These are phyloP conservation scores for Biscutella auriculata DNA, from an alignment of 441 rosid genomes.

Conservation along the genomic window DNA sequence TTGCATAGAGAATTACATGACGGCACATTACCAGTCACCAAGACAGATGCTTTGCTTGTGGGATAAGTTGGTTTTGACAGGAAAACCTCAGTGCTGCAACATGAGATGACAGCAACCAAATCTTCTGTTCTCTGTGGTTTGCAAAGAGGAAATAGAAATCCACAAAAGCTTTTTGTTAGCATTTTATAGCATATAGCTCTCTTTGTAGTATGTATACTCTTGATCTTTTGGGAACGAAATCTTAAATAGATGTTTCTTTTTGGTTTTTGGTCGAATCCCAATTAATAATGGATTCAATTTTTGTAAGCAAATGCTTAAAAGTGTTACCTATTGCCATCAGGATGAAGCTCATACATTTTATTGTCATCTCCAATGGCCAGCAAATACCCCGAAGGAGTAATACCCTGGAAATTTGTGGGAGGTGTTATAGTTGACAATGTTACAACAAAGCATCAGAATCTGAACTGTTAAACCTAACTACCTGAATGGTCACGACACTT, in stretches of 20 bases:
- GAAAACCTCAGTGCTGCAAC: slow-evolving; percentile 43
- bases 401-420: too few species aligned
- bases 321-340: too few species aligned
- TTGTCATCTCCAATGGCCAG: too few species aligned
- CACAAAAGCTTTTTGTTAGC: neutral
- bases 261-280: neutral
- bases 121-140: neutral
- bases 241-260: neutral
- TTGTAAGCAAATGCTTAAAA: too few species aligned
- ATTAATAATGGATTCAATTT: too few species aligned
- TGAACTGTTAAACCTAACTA: too few species aligned
- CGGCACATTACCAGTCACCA: slow-evolving; percentile 65
- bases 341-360: too few species aligned
- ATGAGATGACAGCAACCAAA: slow-evolving; percentile 33
- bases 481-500: too few species aligned
- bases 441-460: too few species aligned
- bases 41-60: slow-evolving; percentile 67
- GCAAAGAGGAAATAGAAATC: slow-evolving; percentile 7
- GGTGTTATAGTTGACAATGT: too few species aligned
- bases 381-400: too few species aligned
- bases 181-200: slow-evolving; percentile 2
- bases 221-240: neutral
- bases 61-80: slow-evolving; percentile 40
- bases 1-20: slow-evolving; percentile 47
- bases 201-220: slow-evolving; percentile 8